Evolutionary conservation across 768 basidiomycete species (phyloP).

Genomic region (Polyporus arcularius): DNA sequence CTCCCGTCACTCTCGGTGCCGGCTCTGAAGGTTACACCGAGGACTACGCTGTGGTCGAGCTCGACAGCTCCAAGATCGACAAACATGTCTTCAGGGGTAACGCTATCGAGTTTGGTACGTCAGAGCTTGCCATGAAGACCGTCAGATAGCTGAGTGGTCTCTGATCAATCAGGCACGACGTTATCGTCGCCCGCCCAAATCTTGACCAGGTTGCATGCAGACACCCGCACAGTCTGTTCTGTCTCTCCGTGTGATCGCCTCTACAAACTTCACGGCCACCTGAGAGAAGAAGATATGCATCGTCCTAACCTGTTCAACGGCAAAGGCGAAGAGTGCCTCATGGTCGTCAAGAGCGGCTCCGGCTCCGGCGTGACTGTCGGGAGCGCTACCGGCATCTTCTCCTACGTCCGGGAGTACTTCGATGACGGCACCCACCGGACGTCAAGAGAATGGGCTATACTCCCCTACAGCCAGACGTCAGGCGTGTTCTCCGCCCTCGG

Average conservation of each 20-base stretch:
- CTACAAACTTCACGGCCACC: slow-evolving; percentile 6
- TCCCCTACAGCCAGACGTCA: slow-evolving; percentile 7
- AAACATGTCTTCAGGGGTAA: slow-evolving; percentile 14
- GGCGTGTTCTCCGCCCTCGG: slow-evolving; percentile 25
- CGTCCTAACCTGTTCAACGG: slow-evolving; percentile 26
- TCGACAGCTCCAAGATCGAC: slow-evolving; percentile 20
- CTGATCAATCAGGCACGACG: too few species aligned
- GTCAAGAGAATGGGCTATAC: slow-evolving; percentile 9
- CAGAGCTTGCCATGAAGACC: background rate
- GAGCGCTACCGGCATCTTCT: background rate
- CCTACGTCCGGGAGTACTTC: background rate
- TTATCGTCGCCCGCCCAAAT: too few species aligned
- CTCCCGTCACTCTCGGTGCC: slow-evolving; percentile 15
- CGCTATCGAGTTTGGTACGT: slow-evolving; percentile 31
- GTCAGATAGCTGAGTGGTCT: too few species aligned
- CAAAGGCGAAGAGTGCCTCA: slow-evolving; percentile 28
- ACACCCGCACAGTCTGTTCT: background rate
- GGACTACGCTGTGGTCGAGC: slow-evolving; percentile 18
- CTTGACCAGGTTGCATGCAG: background rate
- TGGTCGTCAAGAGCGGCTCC: slow-evolving; percentile 38
- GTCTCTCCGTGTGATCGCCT: background rate
- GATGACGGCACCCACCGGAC: background rate
- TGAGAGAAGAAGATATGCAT: slow-evolving; percentile 34
- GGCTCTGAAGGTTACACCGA: slow-evolving; percentile 16
- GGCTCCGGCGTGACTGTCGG: slow-evolving; percentile 2